phyloP scores from a whole-genome alignment of 768 basidiomycete genomes.

The Pulveroboletus sp. region DNA sequence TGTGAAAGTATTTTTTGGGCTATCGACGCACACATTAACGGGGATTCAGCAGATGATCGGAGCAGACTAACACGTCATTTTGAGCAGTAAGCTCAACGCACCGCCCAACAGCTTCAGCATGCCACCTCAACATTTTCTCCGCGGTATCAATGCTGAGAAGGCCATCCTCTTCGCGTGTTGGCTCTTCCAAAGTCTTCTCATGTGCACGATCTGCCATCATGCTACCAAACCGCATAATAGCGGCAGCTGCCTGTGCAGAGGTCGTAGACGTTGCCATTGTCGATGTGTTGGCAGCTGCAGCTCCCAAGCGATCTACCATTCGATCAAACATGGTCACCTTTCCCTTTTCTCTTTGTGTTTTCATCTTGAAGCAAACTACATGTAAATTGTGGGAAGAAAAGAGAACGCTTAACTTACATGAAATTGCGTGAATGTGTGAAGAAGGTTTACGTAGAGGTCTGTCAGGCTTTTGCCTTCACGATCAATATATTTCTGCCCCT shows the following conservation, averaged over 20 bases:
- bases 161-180: conserved; percentile 79
- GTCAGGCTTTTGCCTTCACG: conserved; percentile 83
- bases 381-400: conserved; percentile 6
- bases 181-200: conserved; percentile 63
- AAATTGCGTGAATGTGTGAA: conserved; percentile 78
- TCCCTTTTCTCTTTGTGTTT: conserved; percentile 51
- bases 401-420: conserved; percentile 54
- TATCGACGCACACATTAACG: conserved; percentile 31
- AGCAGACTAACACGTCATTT: conserved; percentile 74
- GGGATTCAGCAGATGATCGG: background rate
- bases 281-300: conserved; percentile 66
- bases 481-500: conserved; percentile 89
- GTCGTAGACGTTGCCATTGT: conserved; percentile 60
- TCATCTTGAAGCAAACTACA: conserved; percentile 39
- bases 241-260: conserved; percentile 83
- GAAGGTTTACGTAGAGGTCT: conserved; percentile 70
- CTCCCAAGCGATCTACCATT: conserved; percentile 82
- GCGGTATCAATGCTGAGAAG: conserved; percentile 69
- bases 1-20: conserved; percentile 85
- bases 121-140: conserved; percentile 94
- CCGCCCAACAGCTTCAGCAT: conserved; percentile 94
- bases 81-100: conserved; percentile 85
- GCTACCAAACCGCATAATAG: conserved; percentile 88
- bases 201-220: conserved; percentile 52
- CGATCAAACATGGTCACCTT: conserved; percentile 86